Conservation (phyloP, 2,329 filamentous ascomycete genomes). For the Venturia carpophila region DNA sequence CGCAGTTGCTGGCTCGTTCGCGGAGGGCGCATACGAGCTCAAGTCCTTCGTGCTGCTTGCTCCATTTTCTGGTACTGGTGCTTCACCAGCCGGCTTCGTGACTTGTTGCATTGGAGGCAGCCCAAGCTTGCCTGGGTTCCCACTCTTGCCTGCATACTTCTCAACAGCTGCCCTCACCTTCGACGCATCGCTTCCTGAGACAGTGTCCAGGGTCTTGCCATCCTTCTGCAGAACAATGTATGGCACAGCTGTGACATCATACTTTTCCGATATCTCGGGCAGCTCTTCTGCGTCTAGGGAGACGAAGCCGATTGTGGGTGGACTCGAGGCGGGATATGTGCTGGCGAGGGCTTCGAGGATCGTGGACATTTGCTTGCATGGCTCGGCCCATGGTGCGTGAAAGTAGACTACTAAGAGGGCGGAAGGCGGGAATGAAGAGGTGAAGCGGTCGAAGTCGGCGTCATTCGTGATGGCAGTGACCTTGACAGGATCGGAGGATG, state of each 20-base stretch:
- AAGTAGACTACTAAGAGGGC: slow-evolving; percentile 84
- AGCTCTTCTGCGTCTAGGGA: slow-evolving; percentile 92
- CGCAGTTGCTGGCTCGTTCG: slow-evolving; percentile 39
- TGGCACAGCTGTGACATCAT: slow-evolving; percentile 90
- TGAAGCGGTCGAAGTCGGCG: slow-evolving; percentile 62
- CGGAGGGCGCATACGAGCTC: slow-evolving; percentile 38
- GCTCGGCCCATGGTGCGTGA: slow-evolving; percentile 92
- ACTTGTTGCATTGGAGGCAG: slow-evolving; percentile 37
- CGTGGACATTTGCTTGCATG: slow-evolving; percentile 87
- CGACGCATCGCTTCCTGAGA: slow-evolving; percentile 82
- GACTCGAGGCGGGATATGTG: slow-evolving; percentile 66
- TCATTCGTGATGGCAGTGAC: slow-evolving; percentile 71
- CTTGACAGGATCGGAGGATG: slow-evolving; percentile 31
- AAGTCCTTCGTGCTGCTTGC: slow-evolving; percentile 32
- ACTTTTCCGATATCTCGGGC: slow-evolving; percentile 81
- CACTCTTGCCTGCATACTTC: slow-evolving; percentile 55
- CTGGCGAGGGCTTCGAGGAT: slow-evolving; percentile 79
- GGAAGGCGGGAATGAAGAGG: slow-evolving; percentile 57
- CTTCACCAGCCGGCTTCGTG: slow-evolving; percentile 33
- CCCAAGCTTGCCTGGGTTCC: slow-evolving; percentile 30
- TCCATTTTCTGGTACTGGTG: slow-evolving; percentile 28
- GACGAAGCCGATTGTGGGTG: slow-evolving; percentile 69
- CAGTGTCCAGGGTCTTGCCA: slow-evolving; percentile 68
- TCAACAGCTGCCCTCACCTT: slow-evolving; percentile 83
- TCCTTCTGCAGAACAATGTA: slow-evolving; percentile 78